Evolutionary conservation across 2,329 filamentous ascomycete species (phyloP), one percentile per base, ranked within the genome.

Genomic region (Drechslerella dactyloides): DNA sequence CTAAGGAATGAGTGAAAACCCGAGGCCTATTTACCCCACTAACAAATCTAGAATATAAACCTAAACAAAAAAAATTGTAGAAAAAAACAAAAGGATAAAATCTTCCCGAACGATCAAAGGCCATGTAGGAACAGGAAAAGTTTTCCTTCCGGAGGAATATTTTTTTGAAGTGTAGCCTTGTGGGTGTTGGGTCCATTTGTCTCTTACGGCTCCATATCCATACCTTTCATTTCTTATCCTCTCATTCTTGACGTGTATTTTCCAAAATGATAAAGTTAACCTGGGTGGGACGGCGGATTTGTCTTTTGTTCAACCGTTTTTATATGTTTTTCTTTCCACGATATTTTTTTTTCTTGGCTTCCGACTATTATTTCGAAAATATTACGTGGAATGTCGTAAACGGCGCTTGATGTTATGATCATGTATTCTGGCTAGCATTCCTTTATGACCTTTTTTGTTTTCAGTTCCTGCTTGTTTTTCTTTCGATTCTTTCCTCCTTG

Each of bases 251-350:
- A 62, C 24, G 53, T 69, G 65, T 69, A 69, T 68, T 68, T 59
- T 69, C 56, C 27, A 52, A n/a, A 59, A 70, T 48, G 53, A 63
- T 70, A 70, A 70, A 70, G 62, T 70, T 59, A 58, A 58, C 53
- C 19, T 65, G 68, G 68, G 53, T 64, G 60, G 68, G 68, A 72
- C 46, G 68, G 68, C 68, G 68, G 68, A 72, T 27, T 72, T 46
- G 42, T 72, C 50, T 35, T 57, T 52, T n/a, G n/a, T n/a, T n/a
- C n/a, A n/a, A n/a, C n/a, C n/a, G n/a, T n/a, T n/a, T n/a, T n/a
- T 59, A 42, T 58, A 58, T 63, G 37, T 58, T 69, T 69, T 69
- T 69, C 51, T 15, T 33, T 8, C 27, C 4, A 33, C 8, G 8
- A 33, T 3, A 4, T 33, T 33, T 33, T 69, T 57, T 51, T 46